These are phyloP conservation scores for Dysphania ambrosioides DNA, from an alignment of 148 eudicot genomes.

Conservation along the genomic window DNA sequence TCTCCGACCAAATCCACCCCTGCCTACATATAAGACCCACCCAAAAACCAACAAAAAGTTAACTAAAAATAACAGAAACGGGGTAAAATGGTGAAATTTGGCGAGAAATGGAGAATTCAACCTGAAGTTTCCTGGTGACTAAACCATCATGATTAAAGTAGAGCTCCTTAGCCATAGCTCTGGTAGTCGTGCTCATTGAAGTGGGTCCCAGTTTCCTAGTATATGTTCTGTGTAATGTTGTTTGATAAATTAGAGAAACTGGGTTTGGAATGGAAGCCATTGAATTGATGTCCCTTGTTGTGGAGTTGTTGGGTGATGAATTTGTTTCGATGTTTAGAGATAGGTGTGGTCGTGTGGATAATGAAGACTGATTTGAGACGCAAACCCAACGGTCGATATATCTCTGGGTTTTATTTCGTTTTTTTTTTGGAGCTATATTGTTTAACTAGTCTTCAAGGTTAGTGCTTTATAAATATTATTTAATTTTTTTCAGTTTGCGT, in stretches of 20 bases:
- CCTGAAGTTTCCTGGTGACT: slow-evolving; percentile 79
- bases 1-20: slow-evolving; percentile 87
- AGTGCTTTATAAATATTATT: too few relatives aligned
- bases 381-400: not conserved
- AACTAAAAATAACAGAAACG: not conserved
- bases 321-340: not conserved
- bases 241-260: slow-evolving; percentile 34
- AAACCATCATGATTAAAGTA: slow-evolving; percentile 85
- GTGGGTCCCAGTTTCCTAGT: slow-evolving; percentile 25
- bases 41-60: not conserved
- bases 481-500: too few relatives aligned
- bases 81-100: not conserved
- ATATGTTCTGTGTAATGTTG: slow-evolving; percentile 16
- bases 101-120: slow-evolving; percentile 9
- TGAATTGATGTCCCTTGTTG: not conserved
- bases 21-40: slow-evolving; percentile 49
- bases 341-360: not conserved
- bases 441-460: too few relatives aligned
- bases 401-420: not conserved
- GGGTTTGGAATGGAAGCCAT: slow-evolving; percentile 46
- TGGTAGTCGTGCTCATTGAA: slow-evolving; percentile 26
- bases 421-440: not conserved
- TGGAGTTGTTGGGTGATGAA: not conserved
- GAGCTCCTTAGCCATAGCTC: slow-evolving; percentile 68
- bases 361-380: not conserved